These are phyloP conservation scores for Venturia carpophila DNA, from an alignment of 2,329 filamentous ascomycete genomes.

Conservation along the genomic window DNA sequence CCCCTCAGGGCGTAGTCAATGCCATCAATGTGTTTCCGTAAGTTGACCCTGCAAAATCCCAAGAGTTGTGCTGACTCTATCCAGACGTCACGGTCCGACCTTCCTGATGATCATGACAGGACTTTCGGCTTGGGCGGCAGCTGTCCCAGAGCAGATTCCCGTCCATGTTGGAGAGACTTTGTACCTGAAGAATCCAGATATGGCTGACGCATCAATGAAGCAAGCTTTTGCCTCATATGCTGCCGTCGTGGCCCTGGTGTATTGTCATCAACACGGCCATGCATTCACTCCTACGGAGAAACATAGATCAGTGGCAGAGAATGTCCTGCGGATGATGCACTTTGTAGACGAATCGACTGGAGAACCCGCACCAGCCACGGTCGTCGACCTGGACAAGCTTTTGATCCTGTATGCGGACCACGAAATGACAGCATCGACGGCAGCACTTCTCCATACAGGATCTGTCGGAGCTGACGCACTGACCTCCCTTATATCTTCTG, in stretches of 20 bases:
- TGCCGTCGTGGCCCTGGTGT: constrained; percentile 44
- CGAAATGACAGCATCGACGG: constrained; percentile 51
- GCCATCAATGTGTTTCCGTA: background rate
- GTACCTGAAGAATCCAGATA: constrained; percentile 39
- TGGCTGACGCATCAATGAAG: constrained; percentile 47
- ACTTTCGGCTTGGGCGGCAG: constrained; percentile 35
- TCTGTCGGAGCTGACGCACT: constrained; percentile 50
- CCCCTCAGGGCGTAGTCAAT: background rate
- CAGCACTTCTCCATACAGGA: constrained; percentile 49
- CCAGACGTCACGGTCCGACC: background rate
- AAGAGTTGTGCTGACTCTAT: background rate
- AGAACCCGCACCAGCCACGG: constrained; percentile 43
- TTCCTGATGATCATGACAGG: constrained; percentile 29
- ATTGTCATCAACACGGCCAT: constrained; percentile 46
- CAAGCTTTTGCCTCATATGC: constrained; percentile 47
- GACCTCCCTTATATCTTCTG: constrained; percentile 44
- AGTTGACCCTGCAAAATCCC: background rate
- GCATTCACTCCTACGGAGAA: constrained; percentile 44
- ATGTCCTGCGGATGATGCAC: constrained; percentile 49
- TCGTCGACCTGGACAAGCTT: constrained; percentile 45
- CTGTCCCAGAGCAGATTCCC: constrained; percentile 17
- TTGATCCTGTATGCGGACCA: constrained; percentile 53
- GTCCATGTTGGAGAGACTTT: constrained; percentile 31
- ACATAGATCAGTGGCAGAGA: constrained; percentile 41
- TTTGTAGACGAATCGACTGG: constrained; percentile 42